Base-by-base conservation (phyloP, 2,329 filamentous ascomycete species). In the Fusarium sp. region DNA sequence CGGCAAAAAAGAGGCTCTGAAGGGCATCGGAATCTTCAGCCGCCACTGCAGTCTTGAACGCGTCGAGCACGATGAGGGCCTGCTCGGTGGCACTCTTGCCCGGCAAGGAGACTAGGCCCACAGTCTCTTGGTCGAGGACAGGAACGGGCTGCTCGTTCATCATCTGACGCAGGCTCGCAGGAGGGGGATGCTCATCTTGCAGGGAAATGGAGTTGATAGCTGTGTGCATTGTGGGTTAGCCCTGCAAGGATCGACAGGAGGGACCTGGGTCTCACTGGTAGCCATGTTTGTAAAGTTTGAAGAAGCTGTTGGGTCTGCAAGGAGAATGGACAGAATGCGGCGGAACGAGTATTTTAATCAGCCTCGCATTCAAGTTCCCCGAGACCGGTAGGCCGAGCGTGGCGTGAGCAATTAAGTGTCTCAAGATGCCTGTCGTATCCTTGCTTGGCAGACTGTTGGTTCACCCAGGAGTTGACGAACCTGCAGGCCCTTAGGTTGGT, bases 131-230 rank as follows among this genome's bases (percentile, higher is more conserved):
- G 1, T 63, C 3, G 2, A 76, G 23, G 0, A 61, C 7, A 5
- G 70, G 75, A 1, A 73, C 5, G 3, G 72, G 70, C 11, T 64
- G 50, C 48, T 75, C 23, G 3, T 67, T 56, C 20, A 76, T 64
- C 13, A 75, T 48, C 16, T 66, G 30, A 1, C 57, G 43, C 2
- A 76, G 39, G n/a, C 66, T 63, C n/a, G 52, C 69, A 5, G 35
- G 20, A 1, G 50, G 37, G 18, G 70, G 67, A 2, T 63, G 59
- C 6, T 67, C 70, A 37, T 50, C 32, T 1, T 37, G 18, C 13
- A 10, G 34, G 10, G 64, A 37, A 20, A 30, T 34, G 2, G 48
- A 34, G 9, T 58, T 30, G 9, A 39, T 10, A 25, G 20, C 70
- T 70, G 16, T n/a, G 16, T 23, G 32, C 5, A 10, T 1, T 7